These are phyloP conservation scores for Scenedesmus sp. DNA, from an alignment of 163 green algal species.

Conservation along the genomic window DNA sequence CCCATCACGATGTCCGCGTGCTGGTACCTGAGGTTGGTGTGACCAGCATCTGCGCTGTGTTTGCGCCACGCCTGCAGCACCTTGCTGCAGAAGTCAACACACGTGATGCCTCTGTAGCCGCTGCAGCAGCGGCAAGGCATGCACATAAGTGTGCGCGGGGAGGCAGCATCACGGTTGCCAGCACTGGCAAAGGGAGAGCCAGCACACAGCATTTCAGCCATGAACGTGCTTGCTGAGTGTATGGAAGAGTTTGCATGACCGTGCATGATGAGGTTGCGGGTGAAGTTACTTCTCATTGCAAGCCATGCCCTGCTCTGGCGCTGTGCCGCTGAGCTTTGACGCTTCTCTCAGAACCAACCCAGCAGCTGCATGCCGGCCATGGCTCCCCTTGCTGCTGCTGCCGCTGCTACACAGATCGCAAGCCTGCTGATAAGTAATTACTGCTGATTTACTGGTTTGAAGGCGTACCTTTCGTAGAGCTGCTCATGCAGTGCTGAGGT, in stretches of 20 bases:
- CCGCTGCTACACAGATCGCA: not conserved
- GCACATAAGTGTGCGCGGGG: no score
- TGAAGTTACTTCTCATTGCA: not conserved
- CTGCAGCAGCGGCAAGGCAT: slow-evolving; percentile 9
- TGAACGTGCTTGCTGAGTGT: not conserved
- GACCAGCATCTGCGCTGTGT: not conserved
- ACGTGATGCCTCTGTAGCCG: slow-evolving; percentile 50
- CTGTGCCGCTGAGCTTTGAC: no score
- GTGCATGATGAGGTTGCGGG: not conserved
- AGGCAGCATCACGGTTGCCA: not conserved
- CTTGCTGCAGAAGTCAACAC: slow-evolving; percentile 33
- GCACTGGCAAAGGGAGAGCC: not conserved
- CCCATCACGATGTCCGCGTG: slow-evolving; percentile 37
- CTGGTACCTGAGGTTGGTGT: slow-evolving; percentile 37
- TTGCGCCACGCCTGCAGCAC: slow-evolving; percentile 23
- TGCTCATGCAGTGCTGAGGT: slow-evolving; percentile 46
- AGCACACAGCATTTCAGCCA: not conserved
- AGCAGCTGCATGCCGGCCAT: not conserved
- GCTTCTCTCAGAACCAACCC: not conserved
- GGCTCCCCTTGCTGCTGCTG: not conserved
- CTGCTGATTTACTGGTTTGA: not conserved
- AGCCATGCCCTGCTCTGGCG: not conserved
- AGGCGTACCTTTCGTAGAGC: slow-evolving; percentile 49
- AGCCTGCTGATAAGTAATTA: not conserved
- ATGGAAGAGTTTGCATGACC: not conserved